Conservation (phyloP, 2,329 filamentous ascomycete genomes). For the Aspergillus sp. region DNA sequence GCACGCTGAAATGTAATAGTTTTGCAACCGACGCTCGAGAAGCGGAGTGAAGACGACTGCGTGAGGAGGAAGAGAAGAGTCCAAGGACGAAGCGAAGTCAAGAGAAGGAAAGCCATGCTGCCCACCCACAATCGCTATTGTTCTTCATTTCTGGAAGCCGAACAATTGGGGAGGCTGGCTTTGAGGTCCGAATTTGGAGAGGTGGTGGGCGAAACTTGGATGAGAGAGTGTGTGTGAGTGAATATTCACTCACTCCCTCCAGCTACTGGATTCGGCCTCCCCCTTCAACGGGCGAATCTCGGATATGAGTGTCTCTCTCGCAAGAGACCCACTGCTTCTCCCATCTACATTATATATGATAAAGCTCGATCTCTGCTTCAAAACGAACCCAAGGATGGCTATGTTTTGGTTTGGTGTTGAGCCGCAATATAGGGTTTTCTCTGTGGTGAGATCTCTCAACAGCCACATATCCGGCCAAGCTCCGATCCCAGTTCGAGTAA, state of each 20-base stretch:
- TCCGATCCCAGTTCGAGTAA: not conserved
- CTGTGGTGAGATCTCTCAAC: not conserved
- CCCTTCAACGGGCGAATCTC: not conserved
- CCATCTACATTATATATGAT: not conserved
- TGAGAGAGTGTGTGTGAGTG: not conserved
- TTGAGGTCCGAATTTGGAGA: conserved; percentile 9
- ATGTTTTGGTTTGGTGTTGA: not conserved
- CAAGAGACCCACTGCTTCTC: not conserved
- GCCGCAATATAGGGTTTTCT: not conserved
- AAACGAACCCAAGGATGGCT: conserved; percentile 1
- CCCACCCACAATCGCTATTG: not conserved
- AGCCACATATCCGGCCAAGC: not conserved
- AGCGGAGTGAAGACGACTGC: not conserved
- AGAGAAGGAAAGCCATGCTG: conserved; percentile 2
- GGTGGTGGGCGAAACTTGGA: not conserved
- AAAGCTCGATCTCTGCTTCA: not conserved
- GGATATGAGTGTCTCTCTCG: not conserved
- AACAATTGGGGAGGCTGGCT: conserved; percentile 20
- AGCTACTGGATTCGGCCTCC: not conserved
- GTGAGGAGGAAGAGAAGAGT: not conserved
- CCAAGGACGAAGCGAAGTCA: not conserved
- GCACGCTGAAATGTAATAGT: not conserved
- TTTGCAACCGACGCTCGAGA: not conserved
- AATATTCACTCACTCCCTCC: conserved; percentile 8
- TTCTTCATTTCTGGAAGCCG: conserved; percentile 1